Evolutionary conservation across 176 grass and related monocot genomes (phyloP).

Genomic region (Canna indica): DNA sequence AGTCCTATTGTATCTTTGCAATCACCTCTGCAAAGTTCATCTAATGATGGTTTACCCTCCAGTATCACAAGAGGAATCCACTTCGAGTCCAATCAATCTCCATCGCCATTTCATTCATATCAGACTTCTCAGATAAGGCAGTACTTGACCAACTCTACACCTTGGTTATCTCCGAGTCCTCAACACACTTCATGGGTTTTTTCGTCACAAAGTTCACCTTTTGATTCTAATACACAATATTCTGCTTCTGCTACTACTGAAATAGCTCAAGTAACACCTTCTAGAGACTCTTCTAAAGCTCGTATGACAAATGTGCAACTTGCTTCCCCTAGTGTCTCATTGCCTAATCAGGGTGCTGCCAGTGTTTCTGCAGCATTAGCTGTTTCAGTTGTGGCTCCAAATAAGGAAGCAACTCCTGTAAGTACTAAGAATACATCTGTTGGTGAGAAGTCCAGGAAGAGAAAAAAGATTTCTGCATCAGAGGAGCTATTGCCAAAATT

Average conservation of each 20-base stretch:
- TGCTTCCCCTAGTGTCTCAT: constrained; percentile 32
- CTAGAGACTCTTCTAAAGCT: constrained; percentile 36
- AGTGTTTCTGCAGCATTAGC: constrained; percentile 31
- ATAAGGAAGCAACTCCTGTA: constrained; percentile 40
- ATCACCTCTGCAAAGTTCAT: constrained; percentile 39
- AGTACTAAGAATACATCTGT: constrained; percentile 32
- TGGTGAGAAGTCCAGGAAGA: constrained; percentile 81
- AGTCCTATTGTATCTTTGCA: constrained; percentile 29
- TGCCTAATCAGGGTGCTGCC: constrained; percentile 27
- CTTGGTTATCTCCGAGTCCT: constrained; percentile 55
- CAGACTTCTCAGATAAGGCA: constrained; percentile 52
- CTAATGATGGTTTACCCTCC: constrained; percentile 33
- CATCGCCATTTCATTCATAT: constrained; percentile 56
- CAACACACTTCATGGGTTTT: constrained; percentile 48
- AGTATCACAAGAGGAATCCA: constrained; percentile 57
- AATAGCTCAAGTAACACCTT: constrained; percentile 44
- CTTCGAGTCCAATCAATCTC: constrained; percentile 67
- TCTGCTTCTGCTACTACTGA: constrained; percentile 39
- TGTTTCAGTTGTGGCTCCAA: constrained; percentile 36
- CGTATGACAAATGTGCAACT: constrained; percentile 27
- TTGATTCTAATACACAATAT: constrained; percentile 52
- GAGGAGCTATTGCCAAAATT: constrained; percentile 34
- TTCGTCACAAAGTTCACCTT: constrained; percentile 58
- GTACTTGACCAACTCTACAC: constrained; percentile 27
- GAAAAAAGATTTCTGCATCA: constrained; percentile 67